phyloP scores from a whole-genome alignment of 176 grass and related monocot species.

The Hordeum marinum region DNA sequence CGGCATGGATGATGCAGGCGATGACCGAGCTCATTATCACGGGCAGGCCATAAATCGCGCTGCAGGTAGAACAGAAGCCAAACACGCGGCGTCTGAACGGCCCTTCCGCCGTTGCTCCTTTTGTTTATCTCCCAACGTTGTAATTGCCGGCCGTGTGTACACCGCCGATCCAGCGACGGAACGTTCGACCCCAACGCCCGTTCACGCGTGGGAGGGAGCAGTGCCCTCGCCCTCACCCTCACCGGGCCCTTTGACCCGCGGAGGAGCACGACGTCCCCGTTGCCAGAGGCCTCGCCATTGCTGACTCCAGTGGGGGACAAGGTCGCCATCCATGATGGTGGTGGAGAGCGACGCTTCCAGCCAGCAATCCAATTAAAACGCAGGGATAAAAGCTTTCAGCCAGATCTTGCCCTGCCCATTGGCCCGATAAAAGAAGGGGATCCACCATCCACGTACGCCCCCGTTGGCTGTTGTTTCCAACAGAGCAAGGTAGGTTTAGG shows the following conservation, averaged over 20 bases:
- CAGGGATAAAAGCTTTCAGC: constrained; percentile 24
- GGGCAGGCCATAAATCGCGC: too few species aligned
- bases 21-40: too few species aligned
- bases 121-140: neutral
- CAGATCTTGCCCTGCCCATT: constrained; percentile 11
- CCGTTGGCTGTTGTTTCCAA: constrained; percentile 8
- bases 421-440: constrained; percentile 6
- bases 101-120: too few species aligned
- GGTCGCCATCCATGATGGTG: constrained; percentile 33
- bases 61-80: neutral
- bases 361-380: neutral
- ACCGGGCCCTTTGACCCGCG: constrained; percentile 1
- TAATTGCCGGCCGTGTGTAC: neutral
- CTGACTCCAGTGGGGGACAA: constrained; percentile 24
- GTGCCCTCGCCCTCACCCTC: too few species aligned
- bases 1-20: too few species aligned
- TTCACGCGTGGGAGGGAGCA: neutral
- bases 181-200: neutral
- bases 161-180: neutral
- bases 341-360: constrained; percentile 21
- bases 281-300: neutral
- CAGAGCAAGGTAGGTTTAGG: neutral
- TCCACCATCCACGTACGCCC: neutral
- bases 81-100: neutral
- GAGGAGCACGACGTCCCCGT: neutral